Percentiles rank a stretch among this genome's conserved stretches.
Conservation (phyloP, 306 rosid species). For the Sechiopsis laciniata region DNA sequence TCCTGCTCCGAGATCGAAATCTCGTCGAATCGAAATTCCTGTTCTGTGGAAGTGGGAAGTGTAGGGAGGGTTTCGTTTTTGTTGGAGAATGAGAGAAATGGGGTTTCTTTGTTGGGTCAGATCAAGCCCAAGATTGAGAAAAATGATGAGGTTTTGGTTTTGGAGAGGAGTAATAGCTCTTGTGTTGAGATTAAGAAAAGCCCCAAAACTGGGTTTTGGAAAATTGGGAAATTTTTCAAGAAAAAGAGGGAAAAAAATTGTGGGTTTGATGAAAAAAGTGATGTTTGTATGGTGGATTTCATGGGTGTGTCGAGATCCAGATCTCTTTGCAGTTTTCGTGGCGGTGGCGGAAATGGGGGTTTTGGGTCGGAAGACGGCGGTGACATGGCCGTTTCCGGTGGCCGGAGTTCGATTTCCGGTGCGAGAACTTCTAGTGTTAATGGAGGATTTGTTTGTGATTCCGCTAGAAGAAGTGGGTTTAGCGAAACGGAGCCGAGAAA, state of each 20-base stretch:
- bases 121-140: conserved; percentile 36
- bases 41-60: conserved; percentile 77
- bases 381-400: conserved; percentile 59
- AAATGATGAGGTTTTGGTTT: conserved; percentile 40
- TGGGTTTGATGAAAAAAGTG: conserved; percentile 69
- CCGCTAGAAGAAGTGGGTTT: conserved; percentile 84
- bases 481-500: conserved; percentile 88
- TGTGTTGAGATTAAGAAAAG: conserved; percentile 58
- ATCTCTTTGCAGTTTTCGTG: conserved; percentile 85
- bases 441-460: conserved; percentile 59
- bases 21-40: conserved; percentile 76
- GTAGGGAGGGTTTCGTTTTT: conserved; percentile 86
- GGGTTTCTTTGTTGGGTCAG: conserved; percentile 25
- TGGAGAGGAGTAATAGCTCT: conserved; percentile 68
- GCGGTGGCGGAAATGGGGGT: conserved; percentile 30
- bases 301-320: conserved; percentile 82
- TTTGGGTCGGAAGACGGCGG: conserved; percentile 87
- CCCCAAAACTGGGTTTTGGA: conserved; percentile 50
- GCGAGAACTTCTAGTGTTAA: conserved; percentile 92
- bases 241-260: conserved; percentile 59
- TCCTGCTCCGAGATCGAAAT: conserved; percentile 91
- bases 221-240: conserved; percentile 60
- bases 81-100: conserved; percentile 70
- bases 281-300: conserved; percentile 50
- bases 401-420: conserved; percentile 88